A percentile compares a stretch with the other conserved stretches of the same genome.
phyloP scores from a whole-genome alignment of 2,329 filamentous ascomycete species.

The Coleophoma crateriformis region DNA sequence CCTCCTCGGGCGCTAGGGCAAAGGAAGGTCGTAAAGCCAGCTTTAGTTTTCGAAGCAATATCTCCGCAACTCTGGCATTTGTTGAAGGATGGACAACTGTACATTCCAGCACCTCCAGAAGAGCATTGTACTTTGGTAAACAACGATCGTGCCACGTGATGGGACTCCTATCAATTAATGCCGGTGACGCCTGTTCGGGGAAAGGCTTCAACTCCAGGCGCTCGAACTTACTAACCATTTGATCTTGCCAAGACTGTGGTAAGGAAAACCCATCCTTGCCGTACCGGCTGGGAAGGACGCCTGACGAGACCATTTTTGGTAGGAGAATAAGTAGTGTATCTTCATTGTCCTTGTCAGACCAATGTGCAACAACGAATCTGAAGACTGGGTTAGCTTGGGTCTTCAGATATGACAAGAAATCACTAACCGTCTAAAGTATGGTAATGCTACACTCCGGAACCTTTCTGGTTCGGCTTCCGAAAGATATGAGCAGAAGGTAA shows the following conservation, averaged over 20 bases:
- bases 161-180: constrained; percentile 52
- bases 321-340: constrained; percentile 64
- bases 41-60: constrained; percentile 60
- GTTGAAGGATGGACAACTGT: constrained; percentile 62
- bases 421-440: constrained; percentile 68
- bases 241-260: constrained; percentile 66
- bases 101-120: constrained; percentile 57
- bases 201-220: constrained; percentile 58
- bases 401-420: not conserved
- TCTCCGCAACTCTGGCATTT: constrained; percentile 58
- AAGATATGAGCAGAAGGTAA: constrained; percentile 80
- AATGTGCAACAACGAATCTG: constrained; percentile 71
- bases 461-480: constrained; percentile 66
- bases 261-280: constrained; percentile 50
- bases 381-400: constrained; percentile 13
- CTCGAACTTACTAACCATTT: constrained; percentile 66
- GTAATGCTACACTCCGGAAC: constrained; percentile 74
- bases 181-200: constrained; percentile 50
- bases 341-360: constrained; percentile 61
- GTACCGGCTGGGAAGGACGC: constrained; percentile 46
- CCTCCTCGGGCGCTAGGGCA: constrained; percentile 53
- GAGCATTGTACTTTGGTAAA: constrained; percentile 61
- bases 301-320: constrained; percentile 54
- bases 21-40: constrained; percentile 58
- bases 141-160: constrained; percentile 58